Evolutionary conservation across 495 filamentous ascomycete species (phyloP).

Genomic region (Talaromyces nanjingensis): DNA sequence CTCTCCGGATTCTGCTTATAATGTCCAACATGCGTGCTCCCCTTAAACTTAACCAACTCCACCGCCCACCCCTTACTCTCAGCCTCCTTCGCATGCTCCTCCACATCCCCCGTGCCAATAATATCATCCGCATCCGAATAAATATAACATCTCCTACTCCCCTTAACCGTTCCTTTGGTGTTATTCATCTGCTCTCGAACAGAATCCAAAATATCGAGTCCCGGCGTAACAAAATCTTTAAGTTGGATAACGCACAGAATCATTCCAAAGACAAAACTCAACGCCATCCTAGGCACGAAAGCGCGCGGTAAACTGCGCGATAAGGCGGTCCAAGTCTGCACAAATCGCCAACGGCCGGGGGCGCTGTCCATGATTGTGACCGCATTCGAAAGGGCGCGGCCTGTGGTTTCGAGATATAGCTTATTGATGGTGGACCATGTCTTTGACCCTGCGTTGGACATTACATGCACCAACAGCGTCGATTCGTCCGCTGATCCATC

Average conservation of each 20-base stretch:
- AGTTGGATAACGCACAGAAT: background rate
- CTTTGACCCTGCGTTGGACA: conserved; percentile 1
- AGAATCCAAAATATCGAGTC: background rate
- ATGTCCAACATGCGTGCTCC: conserved; percentile 3
- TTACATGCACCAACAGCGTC: background rate
- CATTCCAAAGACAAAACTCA: conserved; percentile 1
- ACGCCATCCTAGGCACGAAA: background rate
- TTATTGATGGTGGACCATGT: background rate
- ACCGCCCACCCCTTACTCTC: conserved; percentile 12
- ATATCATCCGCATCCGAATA: conserved; percentile 19
- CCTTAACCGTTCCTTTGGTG: background rate
- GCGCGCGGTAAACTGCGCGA: conserved; percentile 4
- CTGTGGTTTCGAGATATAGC: background rate
- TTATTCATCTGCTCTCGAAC: conserved; percentile 2
- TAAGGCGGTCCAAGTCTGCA: background rate
- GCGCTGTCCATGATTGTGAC: conserved; percentile 5
- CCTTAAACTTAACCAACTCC: conserved; percentile 3
- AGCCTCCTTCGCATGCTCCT: conserved; percentile 20
- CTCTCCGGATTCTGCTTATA: background rate
- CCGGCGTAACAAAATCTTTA: background rate
- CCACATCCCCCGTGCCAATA: conserved; percentile 17
- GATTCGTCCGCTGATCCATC: background rate
- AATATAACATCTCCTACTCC: conserved; percentile 13
- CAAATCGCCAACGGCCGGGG: conserved; percentile 1
- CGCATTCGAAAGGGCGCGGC: background rate